phyloP scores from a whole-genome alignment of 108 stramenopile genomes.

The Skeletonema potamos region DNA sequence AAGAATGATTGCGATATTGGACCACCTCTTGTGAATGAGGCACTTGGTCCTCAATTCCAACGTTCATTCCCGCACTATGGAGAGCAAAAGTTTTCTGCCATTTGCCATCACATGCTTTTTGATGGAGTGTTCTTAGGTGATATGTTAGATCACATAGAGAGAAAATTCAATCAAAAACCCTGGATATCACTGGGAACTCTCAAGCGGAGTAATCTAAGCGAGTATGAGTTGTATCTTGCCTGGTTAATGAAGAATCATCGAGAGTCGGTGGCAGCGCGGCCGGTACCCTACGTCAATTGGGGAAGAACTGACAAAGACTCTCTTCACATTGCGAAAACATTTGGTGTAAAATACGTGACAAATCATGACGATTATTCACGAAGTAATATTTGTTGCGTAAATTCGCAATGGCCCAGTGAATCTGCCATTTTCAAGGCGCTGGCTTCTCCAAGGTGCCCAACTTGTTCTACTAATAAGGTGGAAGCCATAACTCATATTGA shows the following conservation, averaged over 20 bases:
- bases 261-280: background rate
- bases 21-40: background rate
- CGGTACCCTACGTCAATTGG: background rate
- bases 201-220: background rate
- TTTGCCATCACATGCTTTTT: too few relatives aligned
- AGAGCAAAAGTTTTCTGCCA: too few relatives aligned
- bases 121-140: too few relatives aligned
- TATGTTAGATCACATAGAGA: background rate
- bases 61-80: background rate
- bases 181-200: background rate
- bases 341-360: background rate
- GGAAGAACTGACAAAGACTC: background rate
- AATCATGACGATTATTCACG: background rate
- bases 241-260: background rate
- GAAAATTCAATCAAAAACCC: background rate
- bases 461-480: too few relatives aligned
- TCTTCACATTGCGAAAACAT: background rate
- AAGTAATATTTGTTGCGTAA: background rate
- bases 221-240: background rate
- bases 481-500: too few relatives aligned
- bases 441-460: too few relatives aligned
- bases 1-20: background rate
- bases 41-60: background rate
- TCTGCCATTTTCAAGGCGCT: too few relatives aligned
- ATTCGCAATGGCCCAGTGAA: background rate